Evolutionary conservation across 2,329 filamentous ascomycete genomes (phyloP), one percentile per base, ranked within the genome.

Genomic region (Didymella glomerata): DNA sequence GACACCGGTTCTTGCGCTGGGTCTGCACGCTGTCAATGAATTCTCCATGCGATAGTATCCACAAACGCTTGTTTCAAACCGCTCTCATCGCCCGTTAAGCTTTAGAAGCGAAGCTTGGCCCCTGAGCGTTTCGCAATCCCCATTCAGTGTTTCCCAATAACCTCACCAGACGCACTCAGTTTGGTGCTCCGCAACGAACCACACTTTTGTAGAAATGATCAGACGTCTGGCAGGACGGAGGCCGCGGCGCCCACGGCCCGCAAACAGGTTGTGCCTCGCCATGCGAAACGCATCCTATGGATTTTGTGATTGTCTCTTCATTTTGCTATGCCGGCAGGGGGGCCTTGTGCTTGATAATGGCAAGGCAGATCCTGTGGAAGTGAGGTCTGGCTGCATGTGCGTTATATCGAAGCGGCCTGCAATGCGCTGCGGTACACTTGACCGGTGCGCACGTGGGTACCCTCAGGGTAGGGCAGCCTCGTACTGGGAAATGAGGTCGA

Each of bases 401-500:
- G 10, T 7, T 51, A 13, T 36, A 52, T 50, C 11, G 46, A 20
- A n/a, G 22, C 10, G 38, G 45, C 30, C 40, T 38, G 54, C 47
- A 54, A 16, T 24, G 30, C 27, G 44, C 40, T 36, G 52, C 27
- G 16, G 20, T 40, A 10, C 20, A 20, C 44, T n/a, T 40, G 49
- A 41, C 32, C 24, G 46, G 50, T 46, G 50, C 40, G 40, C 50
- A 54, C 46, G 50, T 59, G 56, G 44, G 49, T 40, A 48, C 27
- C 2, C 11, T 27, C 41, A 42, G 13, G 24, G 14, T 44, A 44
- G 25, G 49, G 49, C 50, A 54, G 44, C 10, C 56, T 59, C 56
- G 56, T 59, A 59, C 45, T 11, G 46, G 45, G 50, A 59, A 46
- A 59, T 59, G 56, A 59, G 55, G 30, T 58, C 6, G 24, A 41